Conservation (phyloP, 2,329 filamentous ascomycete genomes). For the Aspergillus intermedius region DNA sequence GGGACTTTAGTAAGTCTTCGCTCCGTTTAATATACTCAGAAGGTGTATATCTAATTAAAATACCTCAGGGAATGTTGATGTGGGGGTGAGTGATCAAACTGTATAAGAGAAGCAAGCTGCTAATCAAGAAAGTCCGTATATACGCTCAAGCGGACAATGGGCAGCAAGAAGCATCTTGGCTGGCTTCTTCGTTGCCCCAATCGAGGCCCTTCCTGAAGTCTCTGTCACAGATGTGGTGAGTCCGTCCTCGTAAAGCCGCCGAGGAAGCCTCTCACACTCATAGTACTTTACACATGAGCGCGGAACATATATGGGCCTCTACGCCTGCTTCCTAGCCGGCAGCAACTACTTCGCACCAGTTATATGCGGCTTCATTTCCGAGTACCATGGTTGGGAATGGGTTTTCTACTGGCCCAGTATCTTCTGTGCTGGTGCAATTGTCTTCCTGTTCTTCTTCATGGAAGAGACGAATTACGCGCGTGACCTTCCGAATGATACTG, state of each 20-base stretch:
- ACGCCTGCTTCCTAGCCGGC: slow-evolving; percentile 35
- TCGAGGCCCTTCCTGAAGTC: slow-evolving; percentile 38
- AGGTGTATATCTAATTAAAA: neutral
- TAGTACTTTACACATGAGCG: slow-evolving; percentile 40
- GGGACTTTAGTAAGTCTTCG: slow-evolving; percentile 24
- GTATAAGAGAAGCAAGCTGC: neutral
- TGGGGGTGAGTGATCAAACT: slow-evolving; percentile 23
- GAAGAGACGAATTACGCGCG: slow-evolving; percentile 50
- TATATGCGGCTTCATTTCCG: slow-evolving; percentile 42
- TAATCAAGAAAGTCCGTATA: slow-evolving; percentile 22
- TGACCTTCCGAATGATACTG: slow-evolving; percentile 2
- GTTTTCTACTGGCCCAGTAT: slow-evolving; percentile 49
- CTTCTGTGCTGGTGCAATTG: slow-evolving; percentile 39
- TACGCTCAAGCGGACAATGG: slow-evolving; percentile 31
- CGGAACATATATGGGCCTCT: slow-evolving; percentile 36
- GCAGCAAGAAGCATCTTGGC: slow-evolving; percentile 31
- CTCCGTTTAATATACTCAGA: neutral
- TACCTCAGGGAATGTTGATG: slow-evolving; percentile 18
- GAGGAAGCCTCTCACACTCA: neutral
- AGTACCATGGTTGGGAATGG: slow-evolving; percentile 44
- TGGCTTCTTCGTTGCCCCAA: slow-evolving; percentile 36
- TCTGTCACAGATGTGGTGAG: slow-evolving; percentile 37
- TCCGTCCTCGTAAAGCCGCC: neutral
- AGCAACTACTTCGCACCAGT: slow-evolving; percentile 42
- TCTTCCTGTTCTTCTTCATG: slow-evolving; percentile 50